Conservation (phyloP, 306 rosid genomes). For the Cucurbita pepo region DNA sequence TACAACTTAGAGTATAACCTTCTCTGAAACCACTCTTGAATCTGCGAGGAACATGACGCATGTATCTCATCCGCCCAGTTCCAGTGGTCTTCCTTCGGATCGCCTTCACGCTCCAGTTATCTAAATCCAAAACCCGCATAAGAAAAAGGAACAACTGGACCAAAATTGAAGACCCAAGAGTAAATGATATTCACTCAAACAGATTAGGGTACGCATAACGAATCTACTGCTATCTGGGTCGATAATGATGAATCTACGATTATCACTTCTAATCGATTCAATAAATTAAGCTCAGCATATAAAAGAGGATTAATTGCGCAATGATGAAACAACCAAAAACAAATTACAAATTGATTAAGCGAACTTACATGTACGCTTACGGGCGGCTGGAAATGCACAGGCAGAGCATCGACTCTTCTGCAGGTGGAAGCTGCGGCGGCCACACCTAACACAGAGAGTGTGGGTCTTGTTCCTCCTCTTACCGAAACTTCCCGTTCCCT, state of each 20-base stretch:
- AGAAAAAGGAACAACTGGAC: neutral
- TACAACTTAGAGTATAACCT: slow-evolving; percentile 22
- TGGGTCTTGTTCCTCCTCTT: slow-evolving; percentile 98
- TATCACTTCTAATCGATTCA: neutral
- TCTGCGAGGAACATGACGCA: slow-evolving; percentile 90
- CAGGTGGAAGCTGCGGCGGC: slow-evolving; percentile 95
- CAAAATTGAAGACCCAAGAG: neutral
- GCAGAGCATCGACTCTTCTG: slow-evolving; percentile 99
- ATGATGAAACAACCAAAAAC: neutral
- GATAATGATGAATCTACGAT: neutral
- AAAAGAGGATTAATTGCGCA: neutral
- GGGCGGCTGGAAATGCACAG: slow-evolving; percentile 92
- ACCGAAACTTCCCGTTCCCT: slow-evolving; percentile 97
- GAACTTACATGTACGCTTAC: slow-evolving; percentile 58
- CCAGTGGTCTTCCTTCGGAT: slow-evolving; percentile 98
- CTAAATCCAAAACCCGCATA: slow-evolving; percentile 14
- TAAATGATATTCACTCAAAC: neutral
- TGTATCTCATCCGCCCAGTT: slow-evolving; percentile 96
- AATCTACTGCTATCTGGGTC: neutral
- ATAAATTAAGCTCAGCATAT: neutral
- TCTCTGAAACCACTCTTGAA: slow-evolving; percentile 99
- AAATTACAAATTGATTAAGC: neutral
- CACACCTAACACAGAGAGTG: slow-evolving; percentile 92
- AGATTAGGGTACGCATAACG: neutral
- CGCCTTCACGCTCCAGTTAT: slow-evolving; percentile 95